These are phyloP conservation scores for Protomyces macrosporus DNA, from an alignment of 1,139 yeast species.

Conservation along the genomic window DNA sequence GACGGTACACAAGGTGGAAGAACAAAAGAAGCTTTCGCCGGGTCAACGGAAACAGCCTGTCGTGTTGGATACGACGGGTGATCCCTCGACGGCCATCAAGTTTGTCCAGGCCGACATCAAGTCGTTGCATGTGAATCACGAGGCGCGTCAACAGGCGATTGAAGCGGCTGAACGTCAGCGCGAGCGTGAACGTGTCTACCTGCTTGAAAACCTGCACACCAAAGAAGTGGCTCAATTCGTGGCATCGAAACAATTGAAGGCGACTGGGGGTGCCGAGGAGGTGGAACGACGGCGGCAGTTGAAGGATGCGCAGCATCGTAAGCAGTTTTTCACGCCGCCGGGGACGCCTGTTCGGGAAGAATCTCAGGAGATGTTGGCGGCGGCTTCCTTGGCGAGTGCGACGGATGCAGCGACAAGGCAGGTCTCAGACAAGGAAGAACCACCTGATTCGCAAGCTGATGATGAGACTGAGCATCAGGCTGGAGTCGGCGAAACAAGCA, in stretches of 20 bases:
- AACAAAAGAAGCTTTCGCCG: conserved; percentile 43
- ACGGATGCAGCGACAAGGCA: background rate
- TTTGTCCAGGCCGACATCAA: conserved; percentile 76
- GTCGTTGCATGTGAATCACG: conserved; percentile 77
- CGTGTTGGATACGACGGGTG: conserved; percentile 8
- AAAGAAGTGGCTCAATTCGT: conserved; percentile 87
- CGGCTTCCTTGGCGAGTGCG: background rate
- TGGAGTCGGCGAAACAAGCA: background rate
- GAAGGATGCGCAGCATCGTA: conserved; percentile 49
- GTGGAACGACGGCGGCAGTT: conserved; percentile 62
- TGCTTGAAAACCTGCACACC: conserved; percentile 60
- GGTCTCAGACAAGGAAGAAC: background rate
- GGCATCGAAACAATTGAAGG: conserved; percentile 64
- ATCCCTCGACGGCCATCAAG: conserved; percentile 52
- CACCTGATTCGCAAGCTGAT: background rate
- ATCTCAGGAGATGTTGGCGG: background rate
- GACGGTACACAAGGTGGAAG: conserved; percentile 74
- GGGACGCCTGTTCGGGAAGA: background rate
- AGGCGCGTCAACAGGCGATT: conserved; percentile 77
- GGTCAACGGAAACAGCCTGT: background rate
- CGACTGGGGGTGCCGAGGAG: conserved; percentile 84
- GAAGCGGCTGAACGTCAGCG: conserved; percentile 78
- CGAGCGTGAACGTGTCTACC: conserved; percentile 60
- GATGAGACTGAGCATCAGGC: background rate
- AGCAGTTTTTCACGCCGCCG: conserved; percentile 20